Evolutionary conservation across 2,329 filamentous ascomycete species (phyloP), one percentile per base, ranked within the genome.

Genomic region (Sporothrix brunneoviolacea): DNA sequence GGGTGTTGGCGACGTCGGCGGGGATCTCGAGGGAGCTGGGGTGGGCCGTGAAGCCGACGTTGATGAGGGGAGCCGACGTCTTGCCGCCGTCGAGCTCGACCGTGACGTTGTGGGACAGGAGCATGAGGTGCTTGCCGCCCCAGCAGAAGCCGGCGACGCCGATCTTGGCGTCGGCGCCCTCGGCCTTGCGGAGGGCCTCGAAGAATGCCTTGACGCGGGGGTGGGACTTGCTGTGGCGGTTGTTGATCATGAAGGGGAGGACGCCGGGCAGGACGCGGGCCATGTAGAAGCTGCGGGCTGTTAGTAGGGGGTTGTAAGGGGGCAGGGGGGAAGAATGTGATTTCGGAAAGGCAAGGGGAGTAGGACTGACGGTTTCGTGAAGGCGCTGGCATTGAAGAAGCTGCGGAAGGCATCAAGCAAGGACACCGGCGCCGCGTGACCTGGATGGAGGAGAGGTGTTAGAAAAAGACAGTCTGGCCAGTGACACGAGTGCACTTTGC

Each of bases 111-210:
- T 70, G 68, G 10, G 70, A 66, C 4, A 83, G 69, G n/a, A 70
- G 60, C 8, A 79, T 60, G 3, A 70, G 64, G 56, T 81, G 72
- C 54, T 76, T 75, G 21, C 77, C 81, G 21, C 80, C 80, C 80
- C 80, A 84, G 67, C 79, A 83, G 65, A 80, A 83, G 0, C 80
- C 82, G 0, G 76, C 76, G 0, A 70, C 74, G 19, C 72, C 78
- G 40, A 83, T 63, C 15, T 64, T 62, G 51, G 50, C 36, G 58
- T 43, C 35, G 5, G 55, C 51, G 10, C 62, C 62, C 35, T 63
- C 60, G 24, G 64, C 62, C 35, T 63, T 57, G 35, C 64, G 70
- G 4, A 73, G 55, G 4, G 62, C 57, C 48, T 65, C 58, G 36
- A 73, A 65, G 58, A 68, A 73, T 33, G 54, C 57, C 35, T 58